Base-by-base conservation (phyloP, 208 protist genomes). In the Acanthamoeba castellanii region DNA sequence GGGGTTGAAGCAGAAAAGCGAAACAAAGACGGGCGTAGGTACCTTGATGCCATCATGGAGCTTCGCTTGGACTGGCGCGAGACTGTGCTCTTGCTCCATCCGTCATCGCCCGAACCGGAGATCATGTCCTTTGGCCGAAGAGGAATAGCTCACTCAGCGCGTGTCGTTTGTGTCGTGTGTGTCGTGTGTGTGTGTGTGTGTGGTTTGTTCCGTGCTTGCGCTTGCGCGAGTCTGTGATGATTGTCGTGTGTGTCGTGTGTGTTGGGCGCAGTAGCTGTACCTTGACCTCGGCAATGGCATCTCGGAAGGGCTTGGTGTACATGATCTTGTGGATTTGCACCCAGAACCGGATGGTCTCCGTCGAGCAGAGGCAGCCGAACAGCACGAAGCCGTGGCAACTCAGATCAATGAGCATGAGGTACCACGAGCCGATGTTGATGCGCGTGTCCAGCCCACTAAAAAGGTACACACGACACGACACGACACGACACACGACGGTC, bases 371-470 rank as follows among this genome's bases (percentile, higher is more conserved):
- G 42, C 74, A 82, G 5, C 37, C 74, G 22, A 82, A 82, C 22
- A 82, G 32, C n/a, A 82, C 74, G 74, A 82, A 82, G 32, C 74
- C 74, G 74, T 82, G 74, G 74, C 74, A 82, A 20, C 74, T 82
- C n/a, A 82, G 32, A 52, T 82, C 74, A 34, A 82, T 82, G 74
- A 82, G 74, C 74, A 82, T 82, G 42, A 82, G 74, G 74, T 82
- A 82, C 74, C 74, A 82, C 74, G 42, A 45, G 6, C 74, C 74
- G 25, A 82, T 34, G 74, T 82, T 82, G 74, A 82, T 82, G 8
- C 74, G 74, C 42, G 32, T 55, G 30, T 18, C n/a, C 0, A 78
- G 70, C 3, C 18, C 70, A 27, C 70, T 78, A 4, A 47, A 66
- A n/a, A n/a, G n/a, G n/a, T n/a, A n/a, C 25, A 13, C 0, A 68